A percentile compares a stretch with the other conserved stretches of the same genome.
Conservation (phyloP, 768 basidiomycete genomes). For the Scleroderma citrinum region DNA sequence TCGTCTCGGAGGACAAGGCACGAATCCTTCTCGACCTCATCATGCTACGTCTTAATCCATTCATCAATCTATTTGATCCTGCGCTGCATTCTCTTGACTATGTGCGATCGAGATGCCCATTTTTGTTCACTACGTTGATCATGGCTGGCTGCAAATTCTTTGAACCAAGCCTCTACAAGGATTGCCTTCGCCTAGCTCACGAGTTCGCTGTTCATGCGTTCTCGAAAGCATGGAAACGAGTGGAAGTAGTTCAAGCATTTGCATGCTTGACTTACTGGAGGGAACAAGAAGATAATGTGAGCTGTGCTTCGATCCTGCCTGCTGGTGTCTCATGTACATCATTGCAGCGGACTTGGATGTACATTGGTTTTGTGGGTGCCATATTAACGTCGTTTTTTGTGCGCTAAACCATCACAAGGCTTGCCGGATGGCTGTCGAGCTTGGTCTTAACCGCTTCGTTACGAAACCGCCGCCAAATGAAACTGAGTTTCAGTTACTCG, state of each 20-base stretch:
- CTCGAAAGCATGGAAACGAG: constrained; percentile 67
- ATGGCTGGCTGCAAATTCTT: constrained; percentile 86
- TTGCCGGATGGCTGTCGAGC: constrained; percentile 83
- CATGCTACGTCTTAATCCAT: constrained; percentile 81
- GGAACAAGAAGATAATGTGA: constrained; percentile 77
- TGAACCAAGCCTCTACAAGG: constrained; percentile 58
- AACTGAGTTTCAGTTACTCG: constrained; percentile 57
- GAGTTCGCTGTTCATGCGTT: constrained; percentile 76
- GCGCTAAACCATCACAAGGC: constrained; percentile 40
- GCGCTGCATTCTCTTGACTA: constrained; percentile 75
- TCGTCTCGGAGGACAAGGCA: constrained; percentile 66
- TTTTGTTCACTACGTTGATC: constrained; percentile 80
- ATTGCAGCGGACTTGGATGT: constrained; percentile 76
- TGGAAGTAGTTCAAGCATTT: constrained; percentile 87
- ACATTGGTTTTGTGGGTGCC: constrained; percentile 71
- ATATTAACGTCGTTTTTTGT: background rate
- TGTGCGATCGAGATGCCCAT: constrained; percentile 72
- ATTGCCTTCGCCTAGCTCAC: constrained; percentile 66
- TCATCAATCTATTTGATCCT: constrained; percentile 86
- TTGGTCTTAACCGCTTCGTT: constrained; percentile 69
- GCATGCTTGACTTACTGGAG: constrained; percentile 88
- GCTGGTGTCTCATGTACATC: constrained; percentile 5
- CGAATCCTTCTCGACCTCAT: constrained; percentile 70
- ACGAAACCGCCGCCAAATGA: constrained; percentile 52
- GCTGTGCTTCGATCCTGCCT: constrained; percentile 16